Percentiles rank a stretch among this genome's conserved stretches.
phyloP scores from a whole-genome alignment of 805 yeast species.

The Starmerella vitae region DNA sequence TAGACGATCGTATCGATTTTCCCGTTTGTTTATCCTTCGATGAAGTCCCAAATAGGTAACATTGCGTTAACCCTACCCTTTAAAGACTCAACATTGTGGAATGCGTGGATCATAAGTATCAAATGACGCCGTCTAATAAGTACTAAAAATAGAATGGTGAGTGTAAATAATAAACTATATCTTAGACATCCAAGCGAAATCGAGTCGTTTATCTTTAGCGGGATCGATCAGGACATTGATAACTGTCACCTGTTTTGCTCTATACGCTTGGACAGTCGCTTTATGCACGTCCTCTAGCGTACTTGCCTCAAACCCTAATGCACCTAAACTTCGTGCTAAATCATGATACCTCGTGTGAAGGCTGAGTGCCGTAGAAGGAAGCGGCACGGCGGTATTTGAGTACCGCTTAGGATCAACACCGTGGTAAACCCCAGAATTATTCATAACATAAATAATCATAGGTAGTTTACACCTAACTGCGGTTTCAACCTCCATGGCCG shows the following conservation, averaged over 20 bases:
- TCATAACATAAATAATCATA: constrained; percentile 49
- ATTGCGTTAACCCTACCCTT: too few relatives aligned
- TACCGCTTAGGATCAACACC: constrained; percentile 35
- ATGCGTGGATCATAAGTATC: too few relatives aligned
- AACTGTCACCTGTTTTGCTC: constrained; percentile 31
- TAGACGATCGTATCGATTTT: neutral
- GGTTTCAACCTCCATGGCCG: constrained; percentile 62
- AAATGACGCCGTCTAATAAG: too few relatives aligned
- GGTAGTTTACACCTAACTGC: constrained; percentile 43
- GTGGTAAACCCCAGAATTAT: constrained; percentile 60
- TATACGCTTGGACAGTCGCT: constrained; percentile 29
- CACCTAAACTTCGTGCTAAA: constrained; percentile 45
- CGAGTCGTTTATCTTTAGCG: constrained; percentile 41
- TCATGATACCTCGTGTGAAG: constrained; percentile 44
- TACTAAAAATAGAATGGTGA: too few relatives aligned
- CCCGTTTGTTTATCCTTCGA: neutral
- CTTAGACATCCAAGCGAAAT: constrained; percentile 57
- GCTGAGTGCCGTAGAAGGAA: constrained; percentile 50
- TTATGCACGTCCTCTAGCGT: constrained; percentile 31
- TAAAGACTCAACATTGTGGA: too few relatives aligned
- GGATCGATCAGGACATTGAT: constrained; percentile 51
- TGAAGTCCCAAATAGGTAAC: too few relatives aligned
- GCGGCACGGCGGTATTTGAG: constrained; percentile 18
- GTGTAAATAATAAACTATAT: constrained; percentile 12
- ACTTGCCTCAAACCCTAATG: constrained; percentile 37